Base-by-base conservation (phyloP, 495 filamentous ascomycete genomes). In the Pseudevernia furfuracea region DNA sequence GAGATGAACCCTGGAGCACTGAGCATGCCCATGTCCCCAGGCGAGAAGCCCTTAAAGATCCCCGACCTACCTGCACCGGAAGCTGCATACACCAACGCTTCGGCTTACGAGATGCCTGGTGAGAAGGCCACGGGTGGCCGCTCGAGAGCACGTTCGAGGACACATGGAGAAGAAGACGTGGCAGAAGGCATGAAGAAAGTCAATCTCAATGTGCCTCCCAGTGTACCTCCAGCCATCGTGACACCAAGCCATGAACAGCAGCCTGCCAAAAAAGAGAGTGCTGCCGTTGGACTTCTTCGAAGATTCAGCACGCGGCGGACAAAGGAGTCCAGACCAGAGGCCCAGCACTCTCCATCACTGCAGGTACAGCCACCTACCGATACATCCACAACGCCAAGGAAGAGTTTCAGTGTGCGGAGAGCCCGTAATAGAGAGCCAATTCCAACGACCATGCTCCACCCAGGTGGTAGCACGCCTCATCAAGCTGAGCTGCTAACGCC, bases 141-240 rank as follows among this genome's bases (percentile, higher is more conserved):
- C 39, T 87, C 89, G 34, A 82, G 94, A 58, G 91, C 91, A 15
- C 83, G 94, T 52, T 92, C 94, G 37, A 79, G 95, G 62, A 97
- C 94, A 0, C 95, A 97, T 71, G 96, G 94, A 49, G 94, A 97
- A 74, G 94, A 97, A 66, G 95, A 99, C 41, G 82, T 92, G 21
- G 79, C 85, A 5, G 89, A 94, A 58, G 82, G 81, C 5, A 77
- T 90, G 75, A 90, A 91, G 74, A 88, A 87, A 70, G 74, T 88
- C 23, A 85, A 91, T 72, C 68, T 89, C 69, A 73, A 82, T 61
- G 71, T 80, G 10, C 74, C 79, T 11, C 75, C 77, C 41, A 74
- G 79, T 64, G 79, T 85, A 71, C 73, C 78, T 17, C 79, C 82
- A 34, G 77, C 83, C 28, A 80, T 85, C 46, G 77, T 84, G 49